Evolutionary conservation across 1,284 basidiomycete species (phyloP).

Genomic region (Ustilago lituana): DNA sequence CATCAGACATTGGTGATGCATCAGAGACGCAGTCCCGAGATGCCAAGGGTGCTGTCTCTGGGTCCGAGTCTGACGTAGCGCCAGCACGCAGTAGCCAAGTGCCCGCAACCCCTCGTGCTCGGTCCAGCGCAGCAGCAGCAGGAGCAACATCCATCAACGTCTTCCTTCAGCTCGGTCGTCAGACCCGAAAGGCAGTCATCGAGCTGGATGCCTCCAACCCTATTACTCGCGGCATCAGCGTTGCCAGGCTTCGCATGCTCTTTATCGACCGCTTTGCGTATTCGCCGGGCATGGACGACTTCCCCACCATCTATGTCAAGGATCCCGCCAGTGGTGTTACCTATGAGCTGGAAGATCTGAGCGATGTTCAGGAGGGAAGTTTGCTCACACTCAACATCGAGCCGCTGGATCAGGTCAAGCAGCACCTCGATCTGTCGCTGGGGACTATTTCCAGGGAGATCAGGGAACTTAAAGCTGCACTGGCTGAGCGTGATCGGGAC

Average conservation of each 20-base stretch:
- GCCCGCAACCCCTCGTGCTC: conserved; percentile 8
- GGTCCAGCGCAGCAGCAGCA: conserved; percentile 6
- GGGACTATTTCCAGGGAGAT: conserved; percentile 86
- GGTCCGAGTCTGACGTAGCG: not conserved
- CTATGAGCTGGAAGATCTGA: conserved; percentile 93
- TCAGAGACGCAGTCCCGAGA: conserved; percentile 1
- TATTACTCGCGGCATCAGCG: conserved; percentile 70
- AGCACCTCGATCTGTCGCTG: conserved; percentile 93
- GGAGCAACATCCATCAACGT: conserved; percentile 68
- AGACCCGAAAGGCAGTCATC: conserved; percentile 86
- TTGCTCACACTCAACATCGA: conserved; percentile 93
- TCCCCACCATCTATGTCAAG: conserved; percentile 93
- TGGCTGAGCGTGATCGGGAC: conserved; percentile 68
- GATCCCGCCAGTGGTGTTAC: conserved; percentile 89
- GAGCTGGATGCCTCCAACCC: conserved; percentile 68
- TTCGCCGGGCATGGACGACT: conserved; percentile 86
- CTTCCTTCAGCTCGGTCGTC: conserved; percentile 89
- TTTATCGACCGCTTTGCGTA: conserved; percentile 97
- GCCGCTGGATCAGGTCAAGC: conserved; percentile 96
- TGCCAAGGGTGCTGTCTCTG: not conserved
- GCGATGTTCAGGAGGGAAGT: conserved; percentile 89
- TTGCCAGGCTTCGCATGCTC: conserved; percentile 80
- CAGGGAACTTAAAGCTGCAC: conserved; percentile 82
- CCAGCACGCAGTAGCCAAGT: not conserved
- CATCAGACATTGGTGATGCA: conserved; percentile 16